Base-by-base conservation (phyloP, 1,139 yeast species). In the Yamadazyma jaroonii region DNA sequence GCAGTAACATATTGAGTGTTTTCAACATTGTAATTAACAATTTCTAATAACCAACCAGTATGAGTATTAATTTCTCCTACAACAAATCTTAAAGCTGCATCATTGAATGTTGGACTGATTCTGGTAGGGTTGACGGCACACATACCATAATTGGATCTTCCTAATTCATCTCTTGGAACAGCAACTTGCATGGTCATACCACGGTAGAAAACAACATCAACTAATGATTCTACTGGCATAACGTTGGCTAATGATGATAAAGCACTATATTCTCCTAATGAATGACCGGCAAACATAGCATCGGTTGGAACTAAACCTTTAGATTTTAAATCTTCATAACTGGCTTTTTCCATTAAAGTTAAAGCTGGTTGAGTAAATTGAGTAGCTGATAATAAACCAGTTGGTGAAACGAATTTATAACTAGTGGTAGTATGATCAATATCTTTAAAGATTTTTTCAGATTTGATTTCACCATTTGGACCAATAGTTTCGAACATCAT, bases 131-230 rank as follows among this genome's bases (percentile, higher is more conserved):
- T 92, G 43, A 92, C 92, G 37, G 99, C 98, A 73, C 89, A 81
- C 99, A 92, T 92, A 74, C 98, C 97, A 59, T 92, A 92, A 74
- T 94, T 92, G 44, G 98, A 92, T 71, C 98, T 84, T 36, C 99
- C 99, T 37, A 69, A 62, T 42, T 82, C 78, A 67, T 92, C 99
- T 71, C 99, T 83, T 59, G 97, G 97, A 49, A 92, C 99, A 33
- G 98, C 98, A 49, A 92, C 98, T 76, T 92, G 98, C 98, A 92
- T 92, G 34, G 99, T 92, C 98, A 92, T 92, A 78, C 99, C 99
- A 75, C 99, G 83, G 78, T 92, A 94, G 78, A 92, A 92, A 34
- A 92, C 98, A 63, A 92, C 96, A 64, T 92, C 99, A 41, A 92
- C 98, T 54, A 92, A 77, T 8, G 95, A 85, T 71, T 94, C 98